phyloP scores from a whole-genome alignment of 345 rosid species.

The Combretum micranthum region DNA sequence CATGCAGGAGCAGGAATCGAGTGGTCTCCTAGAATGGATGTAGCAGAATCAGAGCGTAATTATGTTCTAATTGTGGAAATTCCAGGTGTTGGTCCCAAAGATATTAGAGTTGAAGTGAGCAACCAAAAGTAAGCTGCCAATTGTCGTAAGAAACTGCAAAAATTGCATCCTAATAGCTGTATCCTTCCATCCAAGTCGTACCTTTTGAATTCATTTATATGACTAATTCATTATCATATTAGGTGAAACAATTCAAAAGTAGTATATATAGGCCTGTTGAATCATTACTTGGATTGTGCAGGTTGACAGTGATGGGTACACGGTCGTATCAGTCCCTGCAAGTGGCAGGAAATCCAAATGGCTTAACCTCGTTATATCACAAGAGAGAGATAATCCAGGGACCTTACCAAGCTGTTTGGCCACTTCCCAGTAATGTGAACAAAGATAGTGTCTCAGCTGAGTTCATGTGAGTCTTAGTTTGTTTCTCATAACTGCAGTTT shows the following conservation, averaged over 20 bases:
- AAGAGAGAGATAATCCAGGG: constrained; percentile 53
- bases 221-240: no score
- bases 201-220: no score
- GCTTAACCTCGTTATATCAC: constrained; percentile 31
- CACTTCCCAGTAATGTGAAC: constrained; percentile 54
- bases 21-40: constrained; percentile 65
- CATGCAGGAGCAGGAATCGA: constrained; percentile 27
- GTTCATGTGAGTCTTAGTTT: constrained; percentile 48
- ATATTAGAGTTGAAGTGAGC: constrained; percentile 72
- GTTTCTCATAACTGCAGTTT: background rate
- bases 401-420: constrained; percentile 59
- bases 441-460: constrained; percentile 60
- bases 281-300: constrained; percentile 13
- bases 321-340: constrained; percentile 28
- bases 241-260: no score
- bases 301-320: constrained; percentile 51
- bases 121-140: constrained; percentile 33
- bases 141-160: no score
- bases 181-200: no score
- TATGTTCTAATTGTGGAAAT: constrained; percentile 58
- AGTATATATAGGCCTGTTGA: no score
- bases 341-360: constrained; percentile 16
- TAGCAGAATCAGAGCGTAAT: constrained; percentile 37
- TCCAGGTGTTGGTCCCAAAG: constrained; percentile 56
- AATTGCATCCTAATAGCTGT: no score